Evolutionary conservation across 1,139 yeast species (phyloP).

Genomic region (Debaryomycetaceae sp.): DNA sequence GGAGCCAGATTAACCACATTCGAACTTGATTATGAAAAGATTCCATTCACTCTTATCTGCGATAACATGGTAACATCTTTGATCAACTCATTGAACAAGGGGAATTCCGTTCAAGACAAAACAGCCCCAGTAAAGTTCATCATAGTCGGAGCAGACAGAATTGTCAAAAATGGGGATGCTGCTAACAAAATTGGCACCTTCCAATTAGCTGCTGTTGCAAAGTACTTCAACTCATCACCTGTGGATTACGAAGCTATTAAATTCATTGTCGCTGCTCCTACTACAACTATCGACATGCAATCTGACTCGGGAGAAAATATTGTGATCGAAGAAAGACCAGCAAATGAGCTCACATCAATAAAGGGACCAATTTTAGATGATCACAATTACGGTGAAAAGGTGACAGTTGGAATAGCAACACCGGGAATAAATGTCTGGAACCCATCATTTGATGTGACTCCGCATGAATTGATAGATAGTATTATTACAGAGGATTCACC

Average conservation of each 20-base stretch:
- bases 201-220: constrained; percentile 73
- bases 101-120: constrained; percentile 16
- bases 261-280: constrained; percentile 93
- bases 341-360: constrained; percentile 71
- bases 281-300: constrained; percentile 75
- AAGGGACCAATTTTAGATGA: constrained; percentile 54
- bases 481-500: constrained; percentile 76
- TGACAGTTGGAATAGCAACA: constrained; percentile 76
- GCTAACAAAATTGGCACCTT: constrained; percentile 98
- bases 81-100: constrained; percentile 33
- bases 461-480: constrained; percentile 75
- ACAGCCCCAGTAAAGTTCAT: constrained; percentile 72
- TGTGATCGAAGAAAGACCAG: constrained; percentile 83
- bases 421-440: constrained; percentile 88
- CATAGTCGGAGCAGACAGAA: constrained; percentile 98
- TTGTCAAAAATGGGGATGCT: constrained; percentile 87
- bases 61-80: constrained; percentile 90
- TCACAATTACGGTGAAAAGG: constrained; percentile 41
- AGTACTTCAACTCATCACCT: constrained; percentile 37
- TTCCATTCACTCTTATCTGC: constrained; percentile 85
- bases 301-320: constrained; percentile 70
- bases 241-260: constrained; percentile 52
- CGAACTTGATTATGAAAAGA: constrained; percentile 78
- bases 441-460: constrained; percentile 95
- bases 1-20: constrained; percentile 93